Evolutionary conservation across 192 early-diverging fungal species (phyloP), one percentile per base, ranked within the genome.

Genomic region (Mortierella antarctica): DNA sequence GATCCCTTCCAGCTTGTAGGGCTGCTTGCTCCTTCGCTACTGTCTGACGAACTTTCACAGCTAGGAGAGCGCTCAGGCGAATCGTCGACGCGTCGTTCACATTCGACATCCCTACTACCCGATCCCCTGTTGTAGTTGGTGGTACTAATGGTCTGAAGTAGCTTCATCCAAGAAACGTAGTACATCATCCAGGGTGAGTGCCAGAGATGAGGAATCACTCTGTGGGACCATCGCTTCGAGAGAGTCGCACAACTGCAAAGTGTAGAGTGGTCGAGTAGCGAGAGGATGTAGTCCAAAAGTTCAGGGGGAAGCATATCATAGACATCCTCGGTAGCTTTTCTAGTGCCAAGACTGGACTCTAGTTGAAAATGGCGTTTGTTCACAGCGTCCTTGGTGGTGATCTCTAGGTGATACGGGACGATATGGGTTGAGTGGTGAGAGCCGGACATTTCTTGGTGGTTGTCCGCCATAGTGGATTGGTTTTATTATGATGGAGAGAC

Each of bases 131-230:
- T 44, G 15, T 21, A 47, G 17, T 13, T 41, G 18, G 48, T 11
- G 4, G 9, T 31, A 47, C 40, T 65, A 11, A 71, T 49, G 1
- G 70, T 72, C 11, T 67, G 58, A 0, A 72, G 10, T 6, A 80
- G 50, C 31, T 59, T 63, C 65, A 62, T 64, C 77, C 77, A 80
- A 6, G 77, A 71, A 55, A 52, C 31, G 46, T 80, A 80, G 39
- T 80, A 80, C 14, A 15, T 49, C 77, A 72, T 72, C 46, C 51
- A 68, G 4, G 77, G 77, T 7, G 65, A 45, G 49, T 57, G 52
- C 77, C 77, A 80, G 23, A 80, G 45, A 50, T 72, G 65, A 0
- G 77, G 77, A 18, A 80, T 63, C 15, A 68, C 77, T 14, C 58
- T 52, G 5, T 21, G 46, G 2, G 64, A 54, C 77, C 77, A 80